Percentiles rank a stretch among this genome's conserved stretches.
Evolutionary conservation across 768 basidiomycete genomes (phyloP).

Genomic region (Kwoniella newhampshirensis): DNA sequence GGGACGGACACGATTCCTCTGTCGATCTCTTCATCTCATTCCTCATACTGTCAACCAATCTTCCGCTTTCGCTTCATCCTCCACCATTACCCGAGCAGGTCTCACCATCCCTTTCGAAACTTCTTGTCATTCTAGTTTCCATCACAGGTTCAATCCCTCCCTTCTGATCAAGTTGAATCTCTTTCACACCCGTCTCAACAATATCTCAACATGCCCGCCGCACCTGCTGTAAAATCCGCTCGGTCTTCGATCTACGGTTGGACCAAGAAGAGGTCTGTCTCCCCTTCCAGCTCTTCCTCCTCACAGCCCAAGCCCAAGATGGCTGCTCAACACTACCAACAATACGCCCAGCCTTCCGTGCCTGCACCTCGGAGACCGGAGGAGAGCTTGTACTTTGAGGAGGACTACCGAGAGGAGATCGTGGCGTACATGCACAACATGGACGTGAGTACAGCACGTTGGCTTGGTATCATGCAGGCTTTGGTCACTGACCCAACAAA

Average conservation of each 20-base stretch:
- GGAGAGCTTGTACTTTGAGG: constrained; percentile 69
- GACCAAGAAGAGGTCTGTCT: constrained; percentile 40
- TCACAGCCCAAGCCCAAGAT: constrained; percentile 23
- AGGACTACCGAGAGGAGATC: constrained; percentile 93
- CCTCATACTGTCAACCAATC: constrained; percentile 6
- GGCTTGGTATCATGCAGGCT: not conserved
- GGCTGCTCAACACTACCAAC: constrained; percentile 11
- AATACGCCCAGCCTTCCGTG: constrained; percentile 10
- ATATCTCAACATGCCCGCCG: constrained; percentile 38
- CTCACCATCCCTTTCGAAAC: constrained; percentile 14
- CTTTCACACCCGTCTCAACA: constrained; percentile 6
- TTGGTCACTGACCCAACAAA: constrained; percentile 18
- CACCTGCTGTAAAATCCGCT: constrained; percentile 32
- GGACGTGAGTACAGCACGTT: constrained; percentile 72
- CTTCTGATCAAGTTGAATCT: constrained; percentile 6
- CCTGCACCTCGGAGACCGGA: constrained; percentile 20
- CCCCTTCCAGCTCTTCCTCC: constrained; percentile 22
- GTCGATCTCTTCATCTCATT: constrained; percentile 5
- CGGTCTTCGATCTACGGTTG: constrained; percentile 36
- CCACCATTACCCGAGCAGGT: constrained; percentile 22
- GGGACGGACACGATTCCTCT: not conserved
- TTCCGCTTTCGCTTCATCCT: constrained; percentile 5
- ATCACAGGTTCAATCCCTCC: not conserved
- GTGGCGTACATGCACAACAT: constrained; percentile 92
- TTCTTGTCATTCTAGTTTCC: not conserved